Conservation (phyloP, 768 basidiomycete species). For the Russula sp. region DNA sequence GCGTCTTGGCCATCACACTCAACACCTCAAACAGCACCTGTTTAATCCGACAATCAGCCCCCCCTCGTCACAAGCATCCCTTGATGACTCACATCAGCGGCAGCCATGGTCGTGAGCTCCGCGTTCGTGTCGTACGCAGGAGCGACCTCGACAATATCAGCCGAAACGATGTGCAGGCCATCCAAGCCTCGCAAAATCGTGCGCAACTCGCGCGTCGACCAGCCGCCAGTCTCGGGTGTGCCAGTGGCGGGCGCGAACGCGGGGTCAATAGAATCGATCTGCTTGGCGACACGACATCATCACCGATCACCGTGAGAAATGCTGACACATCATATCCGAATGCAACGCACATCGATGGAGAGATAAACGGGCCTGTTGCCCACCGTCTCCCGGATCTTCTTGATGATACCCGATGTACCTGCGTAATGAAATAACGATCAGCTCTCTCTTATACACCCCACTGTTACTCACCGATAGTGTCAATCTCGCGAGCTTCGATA, state of each 20-base stretch:
- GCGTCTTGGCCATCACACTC: slow-evolving; percentile 75
- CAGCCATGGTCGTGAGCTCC: slow-evolving; percentile 56
- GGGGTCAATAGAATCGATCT: slow-evolving; percentile 79
- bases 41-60: not conserved
- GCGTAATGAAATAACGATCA: not conserved
- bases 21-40: slow-evolving; percentile 70
- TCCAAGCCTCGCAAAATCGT: slow-evolving; percentile 69
- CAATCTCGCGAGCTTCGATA: slow-evolving; percentile 80
- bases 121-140: slow-evolving; percentile 72
- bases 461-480: slow-evolving; percentile 52
- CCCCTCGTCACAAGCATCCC: no score
- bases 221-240: slow-evolving; percentile 78
- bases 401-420: slow-evolving; percentile 72
- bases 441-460: not conserved
- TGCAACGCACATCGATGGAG: slow-evolving; percentile 56
- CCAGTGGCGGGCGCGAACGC: slow-evolving; percentile 79
- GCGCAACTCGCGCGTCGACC: slow-evolving; percentile 77
- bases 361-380: slow-evolving; percentile 71
- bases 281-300: no score
- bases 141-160: slow-evolving; percentile 80
- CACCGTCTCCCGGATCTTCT: slow-evolving; percentile 72
- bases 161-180: slow-evolving; percentile 69
- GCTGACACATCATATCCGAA: not conserved
- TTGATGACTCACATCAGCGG: slow-evolving; percentile 44
- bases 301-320: not conserved